These are phyloP conservation scores for Trichosporon coremiiforme DNA, from an alignment of 1,284 basidiomycete genomes.

Conservation along the genomic window DNA sequence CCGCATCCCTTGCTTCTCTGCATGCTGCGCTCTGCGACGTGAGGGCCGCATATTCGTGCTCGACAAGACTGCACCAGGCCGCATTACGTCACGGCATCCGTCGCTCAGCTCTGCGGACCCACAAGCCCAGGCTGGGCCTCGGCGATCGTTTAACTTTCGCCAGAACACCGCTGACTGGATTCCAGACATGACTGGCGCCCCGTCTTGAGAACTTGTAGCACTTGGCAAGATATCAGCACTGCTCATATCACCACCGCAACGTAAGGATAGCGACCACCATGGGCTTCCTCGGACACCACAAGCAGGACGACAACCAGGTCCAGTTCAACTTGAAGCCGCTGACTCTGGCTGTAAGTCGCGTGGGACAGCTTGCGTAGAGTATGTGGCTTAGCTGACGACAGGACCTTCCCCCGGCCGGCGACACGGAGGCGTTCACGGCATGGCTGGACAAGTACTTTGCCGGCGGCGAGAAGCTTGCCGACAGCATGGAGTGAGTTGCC, in stretches of 20 bases:
- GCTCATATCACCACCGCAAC: not conserved
- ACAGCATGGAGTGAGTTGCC: slow-evolving; percentile 42
- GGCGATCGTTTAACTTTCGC: slow-evolving; percentile 1
- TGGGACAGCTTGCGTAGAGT: too few relatives aligned
- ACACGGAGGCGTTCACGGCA: slow-evolving; percentile 35
- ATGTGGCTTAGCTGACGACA: slow-evolving; percentile 20
- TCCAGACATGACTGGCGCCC: not conserved
- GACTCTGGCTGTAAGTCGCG: slow-evolving; percentile 18
- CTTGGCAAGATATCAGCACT: not conserved
- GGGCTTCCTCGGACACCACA: slow-evolving; percentile 16
- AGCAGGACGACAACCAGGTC: not conserved
- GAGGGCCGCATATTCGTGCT: not conserved
- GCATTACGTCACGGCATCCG: slow-evolving; percentile 15
- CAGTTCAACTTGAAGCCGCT: slow-evolving; percentile 33
- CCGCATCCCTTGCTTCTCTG: not conserved
- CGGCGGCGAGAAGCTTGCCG: slow-evolving; percentile 34
- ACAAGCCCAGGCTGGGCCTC: not conserved
- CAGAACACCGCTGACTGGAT: not conserved
- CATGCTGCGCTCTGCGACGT: too few relatives aligned
- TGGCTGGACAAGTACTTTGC: slow-evolving; percentile 44
- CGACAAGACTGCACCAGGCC: not conserved
- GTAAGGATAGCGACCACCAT: not conserved
- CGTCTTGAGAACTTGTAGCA: not conserved
- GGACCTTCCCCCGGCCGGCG: slow-evolving; percentile 40
- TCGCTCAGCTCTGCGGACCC: not conserved